Conservation (phyloP, 306 rosid genomes). For the Lathyrus oleraceus region DNA sequence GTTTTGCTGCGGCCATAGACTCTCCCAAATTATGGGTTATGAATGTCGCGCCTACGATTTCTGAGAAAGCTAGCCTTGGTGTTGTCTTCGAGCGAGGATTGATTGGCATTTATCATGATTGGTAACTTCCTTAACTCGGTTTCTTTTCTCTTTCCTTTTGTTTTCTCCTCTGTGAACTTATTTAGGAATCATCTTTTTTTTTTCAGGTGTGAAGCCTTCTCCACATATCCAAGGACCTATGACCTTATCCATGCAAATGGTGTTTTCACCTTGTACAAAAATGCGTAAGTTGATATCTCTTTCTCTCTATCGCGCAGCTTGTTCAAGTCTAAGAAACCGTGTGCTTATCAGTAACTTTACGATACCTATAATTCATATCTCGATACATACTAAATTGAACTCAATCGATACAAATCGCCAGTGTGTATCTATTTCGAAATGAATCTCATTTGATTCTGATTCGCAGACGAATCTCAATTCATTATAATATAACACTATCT, state of each 20-base stretch:
- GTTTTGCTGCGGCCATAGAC: constrained; percentile 83
- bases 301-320: not conserved
- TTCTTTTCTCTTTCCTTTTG: not conserved
- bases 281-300: constrained; percentile 46
- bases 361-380: too few relatives aligned
- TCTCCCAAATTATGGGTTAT: constrained; percentile 85
- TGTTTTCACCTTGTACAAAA: constrained; percentile 73
- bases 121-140: constrained; percentile 47
- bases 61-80: constrained; percentile 68
- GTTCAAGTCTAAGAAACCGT: not conserved
- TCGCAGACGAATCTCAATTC: not conserved
- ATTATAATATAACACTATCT: not conserved
- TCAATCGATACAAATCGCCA: not conserved
- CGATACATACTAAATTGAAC: constrained; percentile 4
- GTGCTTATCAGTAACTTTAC: too few relatives aligned
- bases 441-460: too few relatives aligned
- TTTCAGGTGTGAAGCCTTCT: constrained; percentile 82
- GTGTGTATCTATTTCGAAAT: not conserved
- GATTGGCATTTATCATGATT: constrained; percentile 78
- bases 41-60: constrained; percentile 77
- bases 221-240: constrained; percentile 91
- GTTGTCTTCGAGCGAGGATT: constrained; percentile 75
- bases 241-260: constrained; percentile 85
- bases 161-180: not conserved
- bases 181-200: constrained; percentile 13